These are phyloP conservation scores for Talaromyces funiculosus DNA, from an alignment of 2,329 filamentous ascomycete genomes.

Conservation along the genomic window DNA sequence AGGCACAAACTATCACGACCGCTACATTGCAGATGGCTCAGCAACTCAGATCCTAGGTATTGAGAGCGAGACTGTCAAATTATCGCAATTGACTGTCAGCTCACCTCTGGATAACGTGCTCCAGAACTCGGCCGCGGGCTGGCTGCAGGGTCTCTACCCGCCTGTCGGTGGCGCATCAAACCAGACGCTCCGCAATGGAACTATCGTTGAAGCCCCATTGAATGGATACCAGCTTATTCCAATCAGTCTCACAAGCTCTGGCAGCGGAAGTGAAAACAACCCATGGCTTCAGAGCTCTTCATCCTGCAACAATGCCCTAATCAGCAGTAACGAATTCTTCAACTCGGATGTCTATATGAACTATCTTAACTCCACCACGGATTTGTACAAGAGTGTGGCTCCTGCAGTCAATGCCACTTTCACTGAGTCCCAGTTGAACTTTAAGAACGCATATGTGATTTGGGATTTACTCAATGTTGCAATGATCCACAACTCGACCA, in stretches of 20 bases:
- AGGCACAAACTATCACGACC: constrained; percentile 68
- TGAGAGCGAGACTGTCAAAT: constrained; percentile 59
- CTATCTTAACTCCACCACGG: constrained; percentile 44
- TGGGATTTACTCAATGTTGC: constrained; percentile 61
- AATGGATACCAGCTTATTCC: constrained; percentile 81
- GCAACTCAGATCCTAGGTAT: constrained; percentile 60
- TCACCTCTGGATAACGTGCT: constrained; percentile 72
- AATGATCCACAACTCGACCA: constrained; percentile 54
- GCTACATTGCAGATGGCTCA: constrained; percentile 63
- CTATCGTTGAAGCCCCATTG: constrained; percentile 60
- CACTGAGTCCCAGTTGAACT: constrained; percentile 44
- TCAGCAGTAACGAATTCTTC: constrained; percentile 58
- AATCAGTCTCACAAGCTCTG: constrained; percentile 56
- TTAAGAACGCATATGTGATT: constrained; percentile 62
- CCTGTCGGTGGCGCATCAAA: constrained; percentile 55
- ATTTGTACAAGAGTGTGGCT: constrained; percentile 50
- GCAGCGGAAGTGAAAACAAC: constrained; percentile 54
- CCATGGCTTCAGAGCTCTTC: constrained; percentile 56
- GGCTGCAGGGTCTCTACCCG: constrained; percentile 82
- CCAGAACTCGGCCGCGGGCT: constrained; percentile 71
- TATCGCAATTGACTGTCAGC: constrained; percentile 65
- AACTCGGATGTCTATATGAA: constrained; percentile 45
- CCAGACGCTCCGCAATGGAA: constrained; percentile 66
- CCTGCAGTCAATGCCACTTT: constrained; percentile 52
- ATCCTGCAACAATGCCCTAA: constrained; percentile 50